Base-by-base conservation (phyloP, 192 early-diverging fungal genomes). In the Obelidium mucronatum region DNA sequence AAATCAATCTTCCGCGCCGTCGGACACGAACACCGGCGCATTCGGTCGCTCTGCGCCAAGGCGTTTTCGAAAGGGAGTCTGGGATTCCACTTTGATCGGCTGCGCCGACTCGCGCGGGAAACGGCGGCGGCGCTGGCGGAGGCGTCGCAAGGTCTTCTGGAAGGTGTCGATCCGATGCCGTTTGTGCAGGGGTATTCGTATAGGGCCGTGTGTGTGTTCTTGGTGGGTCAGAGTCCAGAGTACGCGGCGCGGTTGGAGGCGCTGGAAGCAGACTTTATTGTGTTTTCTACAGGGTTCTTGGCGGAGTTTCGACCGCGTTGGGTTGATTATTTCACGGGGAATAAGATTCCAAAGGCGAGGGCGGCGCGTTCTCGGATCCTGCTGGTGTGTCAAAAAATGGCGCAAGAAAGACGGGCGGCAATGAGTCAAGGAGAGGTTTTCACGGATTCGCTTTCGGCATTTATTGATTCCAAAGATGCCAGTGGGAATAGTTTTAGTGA, bases 111-210 rank as follows among this genome's bases (percentile, higher is more conserved):
- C 11, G 44, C 44, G 19, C 8, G 8, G 8, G 19, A 48, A 48
- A 48, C 11, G 11, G 11, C 19, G 44, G 19, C 8, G 8, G 44
- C 0, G 8, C 8, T 48, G 44, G 44, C 44, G 11, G 44, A 48
- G 44, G 44, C 44, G 44, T 65, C 28, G 6, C 15, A 65, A 40
- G 22, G 28, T 17, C 33, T 26, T 8, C 30, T 24, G 24, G 58
- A 24, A 13, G 58, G 13, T 19, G 24, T 60, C 24, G 58, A 60
- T 24, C 34, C 63, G 1, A 40, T 24, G 22, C 15, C 37, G 63
- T 65, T 65, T 39, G 24, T 65, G 39, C 30, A 65, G 37, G 22
- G 5, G 63, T 65, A 33, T 33, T 26, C 63, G 36, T 65, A 65
- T 24, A 65, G 36, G 30, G 37, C 63, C 17, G 37, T 65, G 24